phyloP scores from a whole-genome alignment of 495 filamentous ascomycete species.

The Hypoxylon fragiforme region DNA sequence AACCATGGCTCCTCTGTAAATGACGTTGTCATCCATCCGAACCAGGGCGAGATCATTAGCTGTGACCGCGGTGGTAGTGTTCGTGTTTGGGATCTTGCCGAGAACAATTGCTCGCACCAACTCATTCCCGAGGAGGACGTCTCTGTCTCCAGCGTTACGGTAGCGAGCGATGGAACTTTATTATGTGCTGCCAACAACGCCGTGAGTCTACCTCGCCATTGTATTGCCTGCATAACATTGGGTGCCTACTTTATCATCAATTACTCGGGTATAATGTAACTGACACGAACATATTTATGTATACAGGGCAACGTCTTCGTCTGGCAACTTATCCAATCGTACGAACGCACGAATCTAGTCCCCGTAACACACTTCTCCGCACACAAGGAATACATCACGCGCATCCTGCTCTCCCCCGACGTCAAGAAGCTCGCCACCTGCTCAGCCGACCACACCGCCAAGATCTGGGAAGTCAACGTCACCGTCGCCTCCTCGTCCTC shows the following conservation, averaged over 20 bases:
- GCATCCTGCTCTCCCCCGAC: constrained; percentile 93
- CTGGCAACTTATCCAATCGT: constrained; percentile 85
- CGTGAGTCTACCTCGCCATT: constrained; percentile 51
- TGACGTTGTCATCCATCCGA: constrained; percentile 96
- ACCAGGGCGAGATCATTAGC: constrained; percentile 95
- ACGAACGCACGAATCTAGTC: constrained; percentile 82
- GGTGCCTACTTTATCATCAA: background rate
- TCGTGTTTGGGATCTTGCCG: constrained; percentile 92
- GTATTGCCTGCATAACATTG: no score
- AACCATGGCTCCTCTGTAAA: constrained; percentile 84
- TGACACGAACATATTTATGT: background rate
- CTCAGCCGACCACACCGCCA: constrained; percentile 95
- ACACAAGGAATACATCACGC: constrained; percentile 91
- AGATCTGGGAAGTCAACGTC: constrained; percentile 85
- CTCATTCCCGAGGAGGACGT: constrained; percentile 96
- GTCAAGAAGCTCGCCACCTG: constrained; percentile 97
- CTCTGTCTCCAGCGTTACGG: constrained; percentile 88
- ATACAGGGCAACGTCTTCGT: constrained; percentile 91
- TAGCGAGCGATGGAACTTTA: constrained; percentile 89
- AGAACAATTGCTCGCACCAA: constrained; percentile 96
- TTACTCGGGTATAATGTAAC: background rate
- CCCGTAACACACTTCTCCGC: constrained; percentile 92
- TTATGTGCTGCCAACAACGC: constrained; percentile 95
- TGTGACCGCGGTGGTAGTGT: constrained; percentile 94
- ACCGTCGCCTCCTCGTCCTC: constrained; percentile 53